A percentile compares a stretch with the other conserved stretches of the same genome.
phyloP scores from a whole-genome alignment of 495 filamentous ascomycete genomes.

The Xylaria intraflava region DNA sequence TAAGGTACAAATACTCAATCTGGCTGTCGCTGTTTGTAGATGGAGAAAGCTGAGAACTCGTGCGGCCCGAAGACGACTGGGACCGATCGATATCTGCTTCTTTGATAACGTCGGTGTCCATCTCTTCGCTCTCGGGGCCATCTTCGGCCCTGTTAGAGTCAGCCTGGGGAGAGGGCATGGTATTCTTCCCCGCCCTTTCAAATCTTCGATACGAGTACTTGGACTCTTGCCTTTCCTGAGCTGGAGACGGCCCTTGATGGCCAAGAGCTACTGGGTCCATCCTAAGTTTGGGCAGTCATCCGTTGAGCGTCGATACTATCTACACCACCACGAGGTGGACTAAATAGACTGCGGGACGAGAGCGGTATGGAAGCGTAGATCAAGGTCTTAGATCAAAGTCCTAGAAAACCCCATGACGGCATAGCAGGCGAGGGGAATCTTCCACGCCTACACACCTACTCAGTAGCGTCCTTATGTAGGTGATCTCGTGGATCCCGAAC shows the following conservation, averaged over 20 bases:
- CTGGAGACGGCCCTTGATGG: not conserved
- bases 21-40: conserved; percentile 11
- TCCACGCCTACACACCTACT: too few species aligned
- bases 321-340: too few species aligned
- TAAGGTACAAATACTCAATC: conserved; percentile 66
- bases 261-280: conserved; percentile 2
- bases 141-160: not conserved
- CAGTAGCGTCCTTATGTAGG: too few species aligned
- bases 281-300: not conserved
- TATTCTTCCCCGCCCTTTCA: not conserved
- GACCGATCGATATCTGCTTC: not conserved
- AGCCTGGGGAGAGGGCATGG: not conserved
- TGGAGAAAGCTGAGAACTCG: not conserved
- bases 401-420: too few species aligned
- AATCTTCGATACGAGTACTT: not conserved
- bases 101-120: not conserved
- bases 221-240: not conserved
- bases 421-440: too few species aligned
- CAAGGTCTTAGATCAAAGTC: too few species aligned
- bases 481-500: too few species aligned
- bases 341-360: too few species aligned
- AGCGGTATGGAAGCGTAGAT: too few species aligned
- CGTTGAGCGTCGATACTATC: too few species aligned
- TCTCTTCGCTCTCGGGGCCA: not conserved
- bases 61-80: not conserved